Evolutionary conservation across 2,329 filamentous ascomycete genomes (phyloP), one percentile per base, ranked within the genome.

Genomic region (Aureobasidium sp.): DNA sequence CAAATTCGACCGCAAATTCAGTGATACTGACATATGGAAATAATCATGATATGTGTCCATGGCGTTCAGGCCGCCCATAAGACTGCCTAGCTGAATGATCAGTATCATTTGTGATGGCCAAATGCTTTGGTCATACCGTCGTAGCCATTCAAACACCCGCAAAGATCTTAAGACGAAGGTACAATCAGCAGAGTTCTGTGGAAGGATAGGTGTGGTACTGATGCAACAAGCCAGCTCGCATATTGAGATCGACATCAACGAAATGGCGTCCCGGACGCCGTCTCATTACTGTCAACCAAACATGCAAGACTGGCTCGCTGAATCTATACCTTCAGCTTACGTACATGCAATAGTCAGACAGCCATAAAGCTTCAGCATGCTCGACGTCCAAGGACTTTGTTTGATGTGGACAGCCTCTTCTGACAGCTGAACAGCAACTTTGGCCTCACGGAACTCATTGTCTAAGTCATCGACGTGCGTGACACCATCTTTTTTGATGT

Each of bases 101-200:
- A 21, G 21, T 21, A 21, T 21, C 21, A 21, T 21, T 21, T 21
- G 21, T 21, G 21, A 21, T 21, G 21, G 21, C 21, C 21, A 21
- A 21, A 21, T 21, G 21, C 21, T 21, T 21, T 21, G 21, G 21
- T 21, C 21, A 21, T 21, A 21, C 21, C 59, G 29, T 61, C 59
- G 10, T 55, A 61, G 21, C 59, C 59, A n/a, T 61, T 61, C 41
- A 63, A 25, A 27, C 57, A 59, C 16, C 57, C 57, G 9, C 57
- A 59, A 10, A 59, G 57, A 14, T 59, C 21, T 21, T 21, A 21
- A 21, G 21, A 21, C 21, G 21, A 21, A 21, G 21, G 21, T 21
- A 21, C 21, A 21, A 21, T 21, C 21, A 21, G 21, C 21, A 21
- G 21, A 21, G 21, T 21, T 21, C 21, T 21, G 21, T 21, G 21